These are phyloP conservation scores for Stentor roeselii DNA, from an alignment of 73 alveolate species.

Conservation along the genomic window DNA sequence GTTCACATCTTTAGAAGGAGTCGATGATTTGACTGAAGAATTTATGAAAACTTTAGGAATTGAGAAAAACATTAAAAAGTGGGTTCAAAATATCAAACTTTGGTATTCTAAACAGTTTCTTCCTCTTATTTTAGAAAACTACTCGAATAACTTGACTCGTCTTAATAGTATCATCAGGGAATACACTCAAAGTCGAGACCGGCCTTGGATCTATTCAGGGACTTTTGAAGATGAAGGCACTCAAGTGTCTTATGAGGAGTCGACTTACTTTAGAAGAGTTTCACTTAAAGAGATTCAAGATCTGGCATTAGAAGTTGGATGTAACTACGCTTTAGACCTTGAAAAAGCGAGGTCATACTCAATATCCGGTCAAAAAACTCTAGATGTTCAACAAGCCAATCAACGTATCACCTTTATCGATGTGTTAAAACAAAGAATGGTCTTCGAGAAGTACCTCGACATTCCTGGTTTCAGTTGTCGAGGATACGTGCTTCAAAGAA, in stretches of 20 bases:
- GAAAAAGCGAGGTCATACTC: neutral
- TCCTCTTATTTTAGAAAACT: neutral
- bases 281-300: neutral
- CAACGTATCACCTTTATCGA: neutral
- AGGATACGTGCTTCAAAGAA: constrained; percentile 12
- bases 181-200: neutral
- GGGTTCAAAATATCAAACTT: constrained; percentile 12
- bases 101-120: constrained; percentile 12
- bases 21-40: constrained; percentile 13
- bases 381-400: neutral
- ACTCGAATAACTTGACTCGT: neutral
- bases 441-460: constrained; percentile 13
- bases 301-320: constrained; percentile 9
- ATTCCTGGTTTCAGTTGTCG: constrained; percentile 15
- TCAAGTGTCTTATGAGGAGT: constrained; percentile 11
- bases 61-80: neutral
- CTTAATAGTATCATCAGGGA: neutral
- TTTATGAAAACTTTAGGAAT: constrained; percentile 4
- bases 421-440: neutral
- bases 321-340: neutral
- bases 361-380: neutral
- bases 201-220: constrained; percentile 12
- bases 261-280: constrained; percentile 1
- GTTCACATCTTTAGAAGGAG: neutral
- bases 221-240: neutral